These are phyloP conservation scores for Neofusicoccum cordaticola DNA, from an alignment of 2,329 filamentous ascomycete species.

Conservation along the genomic window DNA sequence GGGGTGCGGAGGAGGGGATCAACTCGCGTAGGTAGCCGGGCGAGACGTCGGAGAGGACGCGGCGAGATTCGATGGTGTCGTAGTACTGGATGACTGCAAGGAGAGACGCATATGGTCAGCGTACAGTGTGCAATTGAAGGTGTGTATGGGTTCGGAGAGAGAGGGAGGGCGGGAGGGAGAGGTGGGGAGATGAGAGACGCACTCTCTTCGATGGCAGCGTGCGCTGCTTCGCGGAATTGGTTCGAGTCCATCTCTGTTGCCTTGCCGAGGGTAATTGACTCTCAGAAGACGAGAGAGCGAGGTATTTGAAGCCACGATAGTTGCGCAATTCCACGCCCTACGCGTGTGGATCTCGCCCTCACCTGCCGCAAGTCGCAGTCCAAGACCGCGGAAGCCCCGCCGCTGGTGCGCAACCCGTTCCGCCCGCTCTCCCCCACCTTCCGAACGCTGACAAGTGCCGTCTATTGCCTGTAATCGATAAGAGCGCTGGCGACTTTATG, in stretches of 20 bases:
- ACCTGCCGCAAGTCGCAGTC: neutral
- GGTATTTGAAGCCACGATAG: neutral
- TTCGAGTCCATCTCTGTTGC: slow-evolving; percentile 65
- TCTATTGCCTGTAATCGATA: no score
- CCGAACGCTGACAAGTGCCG: no score
- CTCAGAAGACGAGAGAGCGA: neutral
- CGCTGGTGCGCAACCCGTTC: neutral
- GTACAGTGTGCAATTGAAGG: neutral
- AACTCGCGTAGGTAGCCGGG: slow-evolving; percentile 83
- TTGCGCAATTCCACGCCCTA: neutral
- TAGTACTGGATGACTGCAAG: slow-evolving; percentile 76
- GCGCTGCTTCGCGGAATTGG: slow-evolving; percentile 74
- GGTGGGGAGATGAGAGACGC: slow-evolving; percentile 20
- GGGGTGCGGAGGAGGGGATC: slow-evolving; percentile 65
- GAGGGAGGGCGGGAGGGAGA: slow-evolving; percentile 19
- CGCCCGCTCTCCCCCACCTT: neutral
- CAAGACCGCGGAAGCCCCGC: neutral
- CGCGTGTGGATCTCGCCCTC: neutral
- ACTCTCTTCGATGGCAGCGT: slow-evolving; percentile 81
- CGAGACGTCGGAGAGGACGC: slow-evolving; percentile 72
- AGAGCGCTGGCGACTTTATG: no score
- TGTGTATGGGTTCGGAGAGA: neutral
- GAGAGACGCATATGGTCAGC: neutral
- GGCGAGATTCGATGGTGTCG: slow-evolving; percentile 65
- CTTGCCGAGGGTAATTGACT: neutral